Evolutionary conservation across 1,284 basidiomycete species (phyloP).

Genomic region (Naganishia albida): DNA sequence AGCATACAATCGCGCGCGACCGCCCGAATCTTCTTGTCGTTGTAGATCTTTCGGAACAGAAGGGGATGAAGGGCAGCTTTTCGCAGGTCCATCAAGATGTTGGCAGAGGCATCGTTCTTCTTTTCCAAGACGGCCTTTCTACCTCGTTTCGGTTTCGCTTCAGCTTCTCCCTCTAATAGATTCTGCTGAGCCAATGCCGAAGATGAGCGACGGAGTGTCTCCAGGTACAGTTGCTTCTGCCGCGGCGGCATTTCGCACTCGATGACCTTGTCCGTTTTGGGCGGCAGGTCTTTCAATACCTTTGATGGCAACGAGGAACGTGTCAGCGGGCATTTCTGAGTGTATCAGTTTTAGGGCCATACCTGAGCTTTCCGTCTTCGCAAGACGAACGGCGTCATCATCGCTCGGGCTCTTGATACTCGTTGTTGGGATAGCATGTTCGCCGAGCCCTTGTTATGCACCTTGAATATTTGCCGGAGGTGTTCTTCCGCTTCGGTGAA

Average conservation of each 20-base stretch:
- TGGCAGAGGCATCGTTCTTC: conserved; percentile 57
- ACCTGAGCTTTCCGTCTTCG: conserved; percentile 91
- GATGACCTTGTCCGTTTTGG: conserved; percentile 87
- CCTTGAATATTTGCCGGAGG: conserved; percentile 94
- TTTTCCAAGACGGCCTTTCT: conserved; percentile 64
- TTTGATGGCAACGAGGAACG: conserved; percentile 47
- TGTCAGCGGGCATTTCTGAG: conserved; percentile 16
- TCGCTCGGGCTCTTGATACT: conserved; percentile 91
- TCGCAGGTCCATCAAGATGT: conserved; percentile 92
- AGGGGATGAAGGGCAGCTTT: conserved; percentile 97
- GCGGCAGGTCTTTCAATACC: conserved; percentile 89
- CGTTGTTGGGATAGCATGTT: conserved; percentile 85
- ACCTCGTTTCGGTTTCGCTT: conserved; percentile 63
- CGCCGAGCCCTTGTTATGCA: conserved; percentile 66
- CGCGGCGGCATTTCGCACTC: conserved; percentile 89
- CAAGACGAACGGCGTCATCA: conserved; percentile 99
- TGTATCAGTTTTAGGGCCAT: conserved; percentile 33
- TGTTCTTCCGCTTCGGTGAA: conserved; percentile 75
- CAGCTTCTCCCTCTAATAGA: conserved; percentile 55
- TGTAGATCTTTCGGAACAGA: conserved; percentile 84
- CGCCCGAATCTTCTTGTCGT: conserved; percentile 69
- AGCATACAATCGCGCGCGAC: conserved; percentile 83
- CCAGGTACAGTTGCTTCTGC: conserved; percentile 81
- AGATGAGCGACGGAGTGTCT: conserved; percentile 61
- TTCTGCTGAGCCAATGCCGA: conserved; percentile 71